Evolutionary conservation across 2,329 filamentous ascomycete species (phyloP).

Genomic region (Alternaria consortialis): DNA sequence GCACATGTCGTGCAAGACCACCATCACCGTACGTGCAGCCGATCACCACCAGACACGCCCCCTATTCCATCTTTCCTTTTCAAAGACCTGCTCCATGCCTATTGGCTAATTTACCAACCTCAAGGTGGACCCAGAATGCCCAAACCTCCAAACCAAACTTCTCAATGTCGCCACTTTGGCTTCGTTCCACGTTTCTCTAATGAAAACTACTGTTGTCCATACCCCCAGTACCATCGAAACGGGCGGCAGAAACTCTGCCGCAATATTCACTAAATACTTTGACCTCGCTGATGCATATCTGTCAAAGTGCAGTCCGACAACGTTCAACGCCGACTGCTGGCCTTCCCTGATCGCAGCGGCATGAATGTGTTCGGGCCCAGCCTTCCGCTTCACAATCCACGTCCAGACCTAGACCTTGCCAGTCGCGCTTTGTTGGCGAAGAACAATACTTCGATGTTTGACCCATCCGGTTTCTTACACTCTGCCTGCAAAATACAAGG

Average conservation of each 20-base stretch:
- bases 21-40: background rate
- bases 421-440: background rate
- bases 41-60: background rate
- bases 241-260: too few relatives aligned
- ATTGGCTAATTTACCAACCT: background rate
- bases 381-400: background rate
- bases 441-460: too few relatives aligned
- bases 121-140: background rate
- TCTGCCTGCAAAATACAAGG: too few relatives aligned
- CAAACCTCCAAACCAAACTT: accelerated
- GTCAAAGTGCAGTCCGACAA: too few relatives aligned
- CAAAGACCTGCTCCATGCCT: background rate
- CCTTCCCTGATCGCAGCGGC: accelerated
- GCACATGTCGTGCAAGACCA: background rate
- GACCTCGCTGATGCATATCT: too few relatives aligned
- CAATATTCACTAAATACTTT: too few relatives aligned
- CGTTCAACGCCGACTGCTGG: accelerated
- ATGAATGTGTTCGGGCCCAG: background rate
- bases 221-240: too few relatives aligned
- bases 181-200: too few relatives aligned
- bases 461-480: too few relatives aligned
- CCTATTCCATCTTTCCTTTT: background rate
- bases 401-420: background rate
- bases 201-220: too few relatives aligned
- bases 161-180: background rate